phyloP scores from a whole-genome alignment of 345 rosid species.

The Garcia nutans region DNA sequence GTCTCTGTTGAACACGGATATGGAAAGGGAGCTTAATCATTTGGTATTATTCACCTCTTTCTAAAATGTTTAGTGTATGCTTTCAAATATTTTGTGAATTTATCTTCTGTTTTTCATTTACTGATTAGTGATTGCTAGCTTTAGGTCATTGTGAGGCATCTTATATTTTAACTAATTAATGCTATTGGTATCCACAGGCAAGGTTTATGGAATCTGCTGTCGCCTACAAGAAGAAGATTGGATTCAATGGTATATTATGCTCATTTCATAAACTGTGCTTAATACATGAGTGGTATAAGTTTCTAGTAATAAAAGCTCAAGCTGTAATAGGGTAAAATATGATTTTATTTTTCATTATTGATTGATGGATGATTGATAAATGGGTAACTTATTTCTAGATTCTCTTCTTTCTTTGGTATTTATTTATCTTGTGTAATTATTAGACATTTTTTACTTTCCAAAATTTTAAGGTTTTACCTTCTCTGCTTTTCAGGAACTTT shows the following conservation, averaged over 20 bases:
- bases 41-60: slow-evolving; percentile 37
- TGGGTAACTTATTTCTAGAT: neutral
- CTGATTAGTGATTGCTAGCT: neutral
- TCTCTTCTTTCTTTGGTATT: neutral
- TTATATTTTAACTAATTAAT: neutral
- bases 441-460: neutral
- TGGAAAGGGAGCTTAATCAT: slow-evolving; percentile 93
- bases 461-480: slow-evolving; percentile 3
- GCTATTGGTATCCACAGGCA: slow-evolving; percentile 42
- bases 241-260: slow-evolving; percentile 68
- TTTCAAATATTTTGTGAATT: neutral
- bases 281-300: neutral
- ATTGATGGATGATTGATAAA: neutral
- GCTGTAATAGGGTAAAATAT: neutral
- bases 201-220: slow-evolving; percentile 80
- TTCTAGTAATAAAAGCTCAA: neutral
- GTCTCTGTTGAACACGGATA: slow-evolving; percentile 85
- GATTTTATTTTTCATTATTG: neutral
- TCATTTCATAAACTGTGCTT: neutral
- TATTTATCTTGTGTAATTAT: neutral
- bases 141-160: neutral
- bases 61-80: neutral
- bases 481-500: slow-evolving; percentile 56
- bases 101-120: neutral
- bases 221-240: slow-evolving; percentile 93